Evolutionary conservation across 768 basidiomycete species (phyloP).

Genomic region (Podaxis sp.): DNA sequence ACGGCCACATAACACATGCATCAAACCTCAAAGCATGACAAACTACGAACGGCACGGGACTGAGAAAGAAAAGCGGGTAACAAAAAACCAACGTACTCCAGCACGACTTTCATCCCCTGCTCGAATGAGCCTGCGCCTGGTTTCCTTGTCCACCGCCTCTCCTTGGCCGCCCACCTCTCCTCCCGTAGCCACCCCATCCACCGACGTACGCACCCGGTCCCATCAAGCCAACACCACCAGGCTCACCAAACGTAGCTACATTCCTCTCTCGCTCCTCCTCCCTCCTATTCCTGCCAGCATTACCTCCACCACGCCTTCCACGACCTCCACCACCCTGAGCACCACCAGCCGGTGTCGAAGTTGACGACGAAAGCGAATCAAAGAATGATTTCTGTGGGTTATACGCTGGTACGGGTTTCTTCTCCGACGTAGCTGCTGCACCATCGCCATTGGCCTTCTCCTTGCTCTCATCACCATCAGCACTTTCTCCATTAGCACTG

Average conservation of each 20-base stretch:
- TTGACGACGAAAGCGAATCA: constrained; percentile 54
- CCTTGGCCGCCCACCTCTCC: constrained; percentile 35
- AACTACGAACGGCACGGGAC: not conserved
- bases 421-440: constrained; percentile 25
- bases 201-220: constrained; percentile 78
- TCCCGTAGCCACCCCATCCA: constrained; percentile 70
- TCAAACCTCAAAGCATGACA: not conserved
- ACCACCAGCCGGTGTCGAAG: constrained; percentile 15
- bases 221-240: constrained; percentile 72
- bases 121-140: constrained; percentile 14
- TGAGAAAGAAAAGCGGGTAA: not conserved
- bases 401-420: constrained; percentile 46
- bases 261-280: constrained; percentile 85
- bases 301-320: constrained; percentile 35
- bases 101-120: constrained; percentile 10
- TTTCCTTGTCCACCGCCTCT: constrained; percentile 26
- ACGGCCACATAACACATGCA: not conserved
- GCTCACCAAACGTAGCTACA: constrained; percentile 84
- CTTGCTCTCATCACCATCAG: constrained; percentile 16
- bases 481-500: constrained; percentile 26
- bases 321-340: constrained; percentile 26
- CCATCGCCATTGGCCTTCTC: constrained; percentile 18
- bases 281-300: constrained; percentile 59
- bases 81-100: not conserved
- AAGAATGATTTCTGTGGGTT: constrained; percentile 81